Evolutionary conservation across 164 flowering plant species (phyloP), one percentile per base, ranked within the genome.

Genomic region (Taxillus chinensis): DNA sequence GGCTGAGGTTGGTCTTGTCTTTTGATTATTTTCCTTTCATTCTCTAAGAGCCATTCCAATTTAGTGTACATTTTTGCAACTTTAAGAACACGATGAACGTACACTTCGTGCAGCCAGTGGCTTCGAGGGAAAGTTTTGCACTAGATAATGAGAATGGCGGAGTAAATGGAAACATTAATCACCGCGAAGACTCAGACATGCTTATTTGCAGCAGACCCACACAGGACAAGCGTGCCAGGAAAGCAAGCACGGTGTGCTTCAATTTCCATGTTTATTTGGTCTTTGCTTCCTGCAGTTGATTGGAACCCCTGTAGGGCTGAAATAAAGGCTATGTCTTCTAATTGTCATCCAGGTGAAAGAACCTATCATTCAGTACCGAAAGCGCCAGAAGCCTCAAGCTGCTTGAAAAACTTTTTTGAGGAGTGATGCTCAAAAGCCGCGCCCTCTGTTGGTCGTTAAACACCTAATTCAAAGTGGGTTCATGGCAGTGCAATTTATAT

Each of bases 301-400:
- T 9, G 10, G 10, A 12, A 4, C 13, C 0, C 52, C 52, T 7
- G n/a, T n/a, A n/a, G n/a, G n/a, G n/a, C n/a, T n/a, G 10, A 43
- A 43, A 43, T 43, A 43, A 43, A 43, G 46, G 46, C 46, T 43
- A 2, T 53, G 37, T 17, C 27, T 27, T 27, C 27, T 27, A 27
- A 27, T 2, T 8, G 52, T 7, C 16, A 16, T 62, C 37, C 80
- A 92, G 98, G 95, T 90, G n/a, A 90, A 79, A 73, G 96, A 92
- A 69, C 96, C 96, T 2, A 87, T 92, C 53, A 74, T 80, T 46
- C 96, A 87, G 66, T 73, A 75, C 52, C 41, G 62, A 42, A 90
- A 90, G 82, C 91, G 98, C 76, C 91, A 80, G 79, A 90, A 75
- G 74, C 73, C 86, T 59, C 80, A 68, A 68, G 82, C 77, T 38